Evolutionary conservation across 768 basidiomycete genomes (phyloP).

Genomic region (Trametes elegans): DNA sequence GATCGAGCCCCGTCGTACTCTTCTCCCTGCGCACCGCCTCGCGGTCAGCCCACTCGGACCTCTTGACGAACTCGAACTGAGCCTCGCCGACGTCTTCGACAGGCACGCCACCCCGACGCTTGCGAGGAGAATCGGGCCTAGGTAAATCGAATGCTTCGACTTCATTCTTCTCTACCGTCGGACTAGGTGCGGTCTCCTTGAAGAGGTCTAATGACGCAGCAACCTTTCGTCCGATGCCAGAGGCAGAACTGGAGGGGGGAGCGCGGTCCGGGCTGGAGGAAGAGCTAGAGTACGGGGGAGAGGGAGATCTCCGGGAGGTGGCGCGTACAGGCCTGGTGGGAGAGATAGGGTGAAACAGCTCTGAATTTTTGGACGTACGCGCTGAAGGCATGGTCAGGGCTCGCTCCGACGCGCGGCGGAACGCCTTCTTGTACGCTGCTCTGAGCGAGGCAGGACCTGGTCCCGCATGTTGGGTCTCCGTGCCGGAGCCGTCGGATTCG

Average conservation of each 20-base stretch:
- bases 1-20: constrained; percentile 60
- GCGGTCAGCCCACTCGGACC: constrained; percentile 83
- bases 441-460: constrained; percentile 28
- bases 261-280: constrained; percentile 17
- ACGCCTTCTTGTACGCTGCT: constrained; percentile 22
- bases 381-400: constrained; percentile 36
- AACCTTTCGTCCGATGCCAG: constrained; percentile 75
- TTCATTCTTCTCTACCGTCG: constrained; percentile 31
- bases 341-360: constrained; percentile 21
- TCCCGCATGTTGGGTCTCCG: constrained; percentile 37
- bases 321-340: constrained; percentile 20
- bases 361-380: constrained; percentile 26
- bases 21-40: constrained; percentile 68
- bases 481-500: constrained; percentile 47
- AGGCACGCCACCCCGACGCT: constrained; percentile 36
- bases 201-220: constrained; percentile 81
- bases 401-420: constrained; percentile 25
- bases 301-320: constrained; percentile 26
- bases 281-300: constrained; percentile 26
- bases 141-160: constrained; percentile 29
- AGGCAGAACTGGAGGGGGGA: constrained; percentile 19
- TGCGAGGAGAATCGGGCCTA: constrained; percentile 27
- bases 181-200: constrained; percentile 60
- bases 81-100: constrained; percentile 60
- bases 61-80: constrained; percentile 78